Evolutionary conservation across 202 grass and related monocot species (phyloP), one percentile per base, ranked within the genome.

Genomic region (Panicum hallii): DNA sequence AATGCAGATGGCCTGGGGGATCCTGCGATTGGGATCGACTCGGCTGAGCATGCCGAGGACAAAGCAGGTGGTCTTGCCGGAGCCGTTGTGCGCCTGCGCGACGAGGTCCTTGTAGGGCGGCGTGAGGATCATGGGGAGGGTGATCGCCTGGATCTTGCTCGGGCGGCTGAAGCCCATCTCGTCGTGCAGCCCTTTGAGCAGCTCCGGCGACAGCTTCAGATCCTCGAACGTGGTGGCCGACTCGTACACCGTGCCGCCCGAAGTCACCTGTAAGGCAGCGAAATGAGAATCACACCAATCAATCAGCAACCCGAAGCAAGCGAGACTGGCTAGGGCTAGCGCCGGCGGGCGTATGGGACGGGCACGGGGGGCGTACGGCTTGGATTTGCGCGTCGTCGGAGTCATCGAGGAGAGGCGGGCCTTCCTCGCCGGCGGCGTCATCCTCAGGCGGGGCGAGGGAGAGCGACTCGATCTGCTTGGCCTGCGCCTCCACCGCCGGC

Each of bases 51-150:
- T 99, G 67, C 93, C 97, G 41, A 99, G 91, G 66, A 94, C 93
- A 77, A 99, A 99, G 77, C 97, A 99, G 65, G 93, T 99, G 61
- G 97, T 99, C 83, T 99, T 99, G 72, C 97, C 97, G 26, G 97
- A 99, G 47, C 97, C 93, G 82, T 96, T 99, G 77, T 99, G 97
- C 2, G 97, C 93, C 86, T 99, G 93, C 19, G 97, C 97, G 20
- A 99, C 88, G 48, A 99, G 93, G 86, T 99, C 93, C 88, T 91
- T 99, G 71, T 94, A 81, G 23, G 97, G 93, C 17, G 91, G 91
- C 12, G 88, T 94, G 62, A 99, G 96, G 79, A 99, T 99, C 96
- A 99, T 94, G 57, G 97, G 97, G 56, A 99, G 93, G 38, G 93
- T 99, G 46, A 95, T 75, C 2, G 88, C 96, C 92, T 99, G 96